These are phyloP conservation scores for Byssoonygena ceratinophila DNA, from an alignment of 2,329 filamentous ascomycete genomes.

Conservation along the genomic window DNA sequence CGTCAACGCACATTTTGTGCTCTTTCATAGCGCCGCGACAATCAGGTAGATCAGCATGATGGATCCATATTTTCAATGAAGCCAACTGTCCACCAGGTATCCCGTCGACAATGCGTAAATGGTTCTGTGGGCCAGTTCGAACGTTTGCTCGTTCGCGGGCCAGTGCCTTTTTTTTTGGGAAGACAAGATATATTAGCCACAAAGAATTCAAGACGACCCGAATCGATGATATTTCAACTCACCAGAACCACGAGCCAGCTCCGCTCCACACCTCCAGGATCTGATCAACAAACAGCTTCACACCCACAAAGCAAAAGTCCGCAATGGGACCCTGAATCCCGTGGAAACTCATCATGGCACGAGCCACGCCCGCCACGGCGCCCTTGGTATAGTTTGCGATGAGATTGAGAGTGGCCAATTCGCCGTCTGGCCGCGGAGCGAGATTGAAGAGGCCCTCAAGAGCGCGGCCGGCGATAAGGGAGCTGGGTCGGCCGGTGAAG, in stretches of 20 bases:
- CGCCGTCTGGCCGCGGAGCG: conserved; percentile 17
- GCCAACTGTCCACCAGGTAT: conserved; percentile 20
- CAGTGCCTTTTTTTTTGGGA: too few relatives aligned
- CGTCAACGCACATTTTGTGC: background rate
- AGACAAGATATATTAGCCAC: too few relatives aligned
- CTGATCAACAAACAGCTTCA: conserved; percentile 26
- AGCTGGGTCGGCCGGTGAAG: conserved; percentile 23
- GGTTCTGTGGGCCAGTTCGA: conserved; percentile 26
- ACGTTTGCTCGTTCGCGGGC: conserved; percentile 27
- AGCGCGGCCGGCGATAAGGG: conserved; percentile 24
- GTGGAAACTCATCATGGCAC: conserved; percentile 25
- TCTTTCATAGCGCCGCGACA: conserved; percentile 47
- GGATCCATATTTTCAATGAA: background rate
- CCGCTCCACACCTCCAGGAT: conserved; percentile 24
- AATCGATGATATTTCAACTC: background rate
- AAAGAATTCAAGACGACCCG: background rate
- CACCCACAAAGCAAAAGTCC: conserved; percentile 23
- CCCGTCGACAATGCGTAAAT: conserved; percentile 23
- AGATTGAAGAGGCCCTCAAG: conserved; percentile 23
- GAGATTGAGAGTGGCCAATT: conserved; percentile 21
- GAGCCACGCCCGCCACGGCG: conserved; percentile 22
- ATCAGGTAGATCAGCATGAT: background rate
- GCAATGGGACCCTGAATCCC: conserved; percentile 26
- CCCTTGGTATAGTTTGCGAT: conserved; percentile 25
- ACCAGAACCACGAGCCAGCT: conserved; percentile 25